Conservation (phyloP, 208 protist species). For the Trypanosoma mega region DNA sequence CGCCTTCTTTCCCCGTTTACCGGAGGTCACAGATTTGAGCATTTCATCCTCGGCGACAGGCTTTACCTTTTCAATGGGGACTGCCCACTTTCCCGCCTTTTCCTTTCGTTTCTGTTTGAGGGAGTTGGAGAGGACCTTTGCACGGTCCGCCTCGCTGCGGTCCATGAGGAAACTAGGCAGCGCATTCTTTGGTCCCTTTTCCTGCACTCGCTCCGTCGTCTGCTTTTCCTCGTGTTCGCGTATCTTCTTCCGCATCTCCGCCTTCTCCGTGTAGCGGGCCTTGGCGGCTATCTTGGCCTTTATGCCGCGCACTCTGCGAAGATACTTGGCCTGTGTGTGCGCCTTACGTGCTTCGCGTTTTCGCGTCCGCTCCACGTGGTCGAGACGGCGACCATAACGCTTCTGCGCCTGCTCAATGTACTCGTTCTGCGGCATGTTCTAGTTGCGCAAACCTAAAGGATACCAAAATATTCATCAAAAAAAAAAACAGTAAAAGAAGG, state of each 20-base stretch:
- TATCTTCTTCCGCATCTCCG: slow-evolving; percentile 99
- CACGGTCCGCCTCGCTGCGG: slow-evolving; percentile 94
- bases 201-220: slow-evolving; percentile 93
- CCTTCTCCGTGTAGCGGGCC: slow-evolving; percentile 99
- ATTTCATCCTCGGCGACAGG: slow-evolving; percentile 99
- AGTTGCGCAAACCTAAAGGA: not conserved
- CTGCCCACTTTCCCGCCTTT: slow-evolving; percentile 99
- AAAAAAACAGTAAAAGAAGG: slow-evolving; percentile 15
- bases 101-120: slow-evolving; percentile 99
- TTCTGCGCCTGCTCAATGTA: slow-evolving; percentile 99
- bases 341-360: slow-evolving; percentile 97
- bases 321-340: slow-evolving; percentile 93
- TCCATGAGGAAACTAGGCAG: slow-evolving; percentile 99
- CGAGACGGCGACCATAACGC: slow-evolving; percentile 97
- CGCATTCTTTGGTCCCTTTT: slow-evolving; percentile 94
- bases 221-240: slow-evolving; percentile 97
- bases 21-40: slow-evolving; percentile 97
- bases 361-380: slow-evolving; percentile 97
- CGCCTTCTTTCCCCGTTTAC: slow-evolving; percentile 95
- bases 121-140: slow-evolving; percentile 99
- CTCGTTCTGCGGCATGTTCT: slow-evolving; percentile 97
- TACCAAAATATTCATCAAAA: slow-evolving; percentile 8
- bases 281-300: slow-evolving; percentile 99
- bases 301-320: slow-evolving; percentile 96
- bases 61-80: slow-evolving; percentile 99